phyloP scores from a whole-genome alignment of 139 green algal genomes.

The Deuterostichococcus epilithicus region DNA sequence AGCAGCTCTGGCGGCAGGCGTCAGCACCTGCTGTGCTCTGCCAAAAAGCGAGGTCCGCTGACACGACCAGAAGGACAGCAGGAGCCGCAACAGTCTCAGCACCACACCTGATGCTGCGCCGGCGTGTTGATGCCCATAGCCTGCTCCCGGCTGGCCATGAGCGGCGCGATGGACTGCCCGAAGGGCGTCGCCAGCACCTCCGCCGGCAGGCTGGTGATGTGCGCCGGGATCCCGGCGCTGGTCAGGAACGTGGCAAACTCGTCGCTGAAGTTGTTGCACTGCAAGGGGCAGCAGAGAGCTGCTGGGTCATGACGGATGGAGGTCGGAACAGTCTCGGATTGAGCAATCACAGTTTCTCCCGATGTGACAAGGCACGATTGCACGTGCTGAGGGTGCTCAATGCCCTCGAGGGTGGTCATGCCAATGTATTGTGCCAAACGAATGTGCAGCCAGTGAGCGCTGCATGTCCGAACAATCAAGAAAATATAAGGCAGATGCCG shows the following conservation, averaged over 20 bases:
- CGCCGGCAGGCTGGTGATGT: constrained; percentile 41
- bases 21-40: no score
- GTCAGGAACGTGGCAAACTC: constrained; percentile 55
- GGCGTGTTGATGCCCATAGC: constrained; percentile 4
- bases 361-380: no score
- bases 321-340: no score
- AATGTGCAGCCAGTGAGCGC: no score
- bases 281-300: not conserved
- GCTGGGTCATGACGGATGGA: not conserved
- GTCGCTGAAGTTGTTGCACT: constrained; percentile 79
- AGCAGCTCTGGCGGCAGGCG: no score
- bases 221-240: constrained; percentile 31
- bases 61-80: no score
- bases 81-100: not conserved
- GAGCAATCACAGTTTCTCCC: no score
- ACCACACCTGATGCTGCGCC: not conserved
- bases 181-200: constrained; percentile 44
- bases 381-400: no score
- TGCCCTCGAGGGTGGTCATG: no score
- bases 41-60: no score
- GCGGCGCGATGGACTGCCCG: constrained; percentile 43
- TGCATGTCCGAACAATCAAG: no score
- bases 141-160: constrained; percentile 29
- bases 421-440: no score
- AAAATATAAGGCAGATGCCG: not conserved